Conservation (phyloP, 129 eudicot species). For the Ambrosia artemisiifolia region DNA sequence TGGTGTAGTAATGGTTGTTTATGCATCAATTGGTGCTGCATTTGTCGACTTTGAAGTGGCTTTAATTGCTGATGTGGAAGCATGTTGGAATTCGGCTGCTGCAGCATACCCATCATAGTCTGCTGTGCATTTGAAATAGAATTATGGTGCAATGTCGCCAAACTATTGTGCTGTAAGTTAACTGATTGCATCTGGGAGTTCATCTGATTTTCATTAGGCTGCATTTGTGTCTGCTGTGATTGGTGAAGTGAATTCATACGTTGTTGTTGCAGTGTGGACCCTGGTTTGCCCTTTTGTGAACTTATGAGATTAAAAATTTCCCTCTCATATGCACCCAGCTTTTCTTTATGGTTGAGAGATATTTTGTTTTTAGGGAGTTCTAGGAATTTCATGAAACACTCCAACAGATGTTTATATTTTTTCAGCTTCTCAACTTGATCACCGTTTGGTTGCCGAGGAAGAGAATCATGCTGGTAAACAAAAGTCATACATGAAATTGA, state of each 20-base stretch:
- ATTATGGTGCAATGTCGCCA: slow-evolving; percentile 60
- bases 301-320: slow-evolving; percentile 56
- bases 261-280: slow-evolving; percentile 45
- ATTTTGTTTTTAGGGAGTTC: slow-evolving; percentile 52
- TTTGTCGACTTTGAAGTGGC: slow-evolving; percentile 56
- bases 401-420: slow-evolving; percentile 60
- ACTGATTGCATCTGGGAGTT: slow-evolving; percentile 58
- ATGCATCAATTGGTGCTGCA: slow-evolving; percentile 56
- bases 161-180: slow-evolving; percentile 34
- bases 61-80: slow-evolving; percentile 63
- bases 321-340: slow-evolving; percentile 55
- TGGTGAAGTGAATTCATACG: slow-evolving; percentile 67
- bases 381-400: slow-evolving; percentile 51
- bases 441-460: slow-evolving; percentile 63
- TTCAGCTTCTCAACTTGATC: slow-evolving; percentile 66
- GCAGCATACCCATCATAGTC: slow-evolving; percentile 45
- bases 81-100: slow-evolving; percentile 54
- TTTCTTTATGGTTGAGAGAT: slow-evolving; percentile 52
- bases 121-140: slow-evolving; percentile 59
- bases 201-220: slow-evolving; percentile 62
- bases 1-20: slow-evolving; percentile 53
- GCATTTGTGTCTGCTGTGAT: slow-evolving; percentile 63
- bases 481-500: not conserved
- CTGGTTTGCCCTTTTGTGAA: slow-evolving; percentile 57
- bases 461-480: slow-evolving; percentile 65